phyloP scores from a whole-genome alignment of 179 eudicot genomes.

The Pouteria campechiana region DNA sequence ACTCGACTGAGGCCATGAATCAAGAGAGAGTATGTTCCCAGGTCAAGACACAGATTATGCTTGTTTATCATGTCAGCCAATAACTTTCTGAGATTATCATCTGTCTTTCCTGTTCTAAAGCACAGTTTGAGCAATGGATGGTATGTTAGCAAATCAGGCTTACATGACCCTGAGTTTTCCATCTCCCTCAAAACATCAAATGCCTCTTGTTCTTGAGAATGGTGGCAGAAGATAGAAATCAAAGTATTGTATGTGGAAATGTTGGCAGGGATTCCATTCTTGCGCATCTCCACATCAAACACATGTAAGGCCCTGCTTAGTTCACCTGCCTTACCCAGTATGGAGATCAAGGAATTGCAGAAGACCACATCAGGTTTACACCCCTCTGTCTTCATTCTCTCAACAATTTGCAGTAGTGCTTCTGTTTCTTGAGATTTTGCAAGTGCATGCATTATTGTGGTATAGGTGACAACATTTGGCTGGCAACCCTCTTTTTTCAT shows the following conservation, averaged over 20 bases:
- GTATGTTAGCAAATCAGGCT: slow-evolving; percentile 72
- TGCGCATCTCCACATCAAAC: slow-evolving; percentile 59
- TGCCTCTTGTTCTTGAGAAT: slow-evolving; percentile 41
- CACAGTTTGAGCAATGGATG: slow-evolving; percentile 73
- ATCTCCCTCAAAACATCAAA: slow-evolving; percentile 34
- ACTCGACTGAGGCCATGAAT: slow-evolving; percentile 76
- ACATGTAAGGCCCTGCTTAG: slow-evolving; percentile 43
- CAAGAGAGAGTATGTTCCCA: slow-evolving; percentile 58
- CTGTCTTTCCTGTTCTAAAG: slow-evolving; percentile 36
- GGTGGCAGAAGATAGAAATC: slow-evolving; percentile 60
- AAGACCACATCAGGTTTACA: slow-evolving; percentile 65
- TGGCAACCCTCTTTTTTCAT: slow-evolving; percentile 59
- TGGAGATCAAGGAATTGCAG: slow-evolving; percentile 62
- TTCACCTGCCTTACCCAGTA: slow-evolving; percentile 53
- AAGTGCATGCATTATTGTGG: slow-evolving; percentile 52
- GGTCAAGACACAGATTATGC: slow-evolving; percentile 73
- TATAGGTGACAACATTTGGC: slow-evolving; percentile 75
- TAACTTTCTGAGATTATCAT: slow-evolving; percentile 26
- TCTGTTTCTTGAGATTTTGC: slow-evolving; percentile 45
- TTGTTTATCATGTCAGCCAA: slow-evolving; percentile 56
- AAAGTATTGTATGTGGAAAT: slow-evolving; percentile 79
- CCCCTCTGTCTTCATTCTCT: slow-evolving; percentile 35
- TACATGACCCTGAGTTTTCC: slow-evolving; percentile 38
- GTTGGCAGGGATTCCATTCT: slow-evolving; percentile 33
- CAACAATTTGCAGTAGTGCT: slow-evolving; percentile 48